These are phyloP conservation scores for Psilocybe tampanensis DNA, from an alignment of 768 basidiomycete species.

Conservation along the genomic window DNA sequence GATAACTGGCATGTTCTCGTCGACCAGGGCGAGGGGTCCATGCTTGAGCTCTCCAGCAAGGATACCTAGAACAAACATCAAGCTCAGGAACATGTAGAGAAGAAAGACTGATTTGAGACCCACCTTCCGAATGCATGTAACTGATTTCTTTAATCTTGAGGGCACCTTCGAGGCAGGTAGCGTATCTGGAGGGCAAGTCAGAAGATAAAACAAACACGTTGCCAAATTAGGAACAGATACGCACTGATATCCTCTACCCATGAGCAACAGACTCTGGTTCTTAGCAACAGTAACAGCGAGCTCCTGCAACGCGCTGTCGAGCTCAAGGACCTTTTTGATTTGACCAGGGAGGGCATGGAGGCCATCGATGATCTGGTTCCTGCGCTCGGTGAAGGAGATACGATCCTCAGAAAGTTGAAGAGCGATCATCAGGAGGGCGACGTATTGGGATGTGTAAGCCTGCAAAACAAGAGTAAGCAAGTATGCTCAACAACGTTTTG, in stretches of 20 bases:
- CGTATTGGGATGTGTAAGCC: slow-evolving; percentile 99
- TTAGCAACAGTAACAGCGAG: slow-evolving; percentile 79
- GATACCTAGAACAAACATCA: slow-evolving; percentile 56
- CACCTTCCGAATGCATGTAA: slow-evolving; percentile 85
- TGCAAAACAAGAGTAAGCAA: slow-evolving; percentile 28
- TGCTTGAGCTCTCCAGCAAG: slow-evolving; percentile 99
- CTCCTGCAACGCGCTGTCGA: slow-evolving; percentile 76
- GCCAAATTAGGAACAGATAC: slow-evolving; percentile 28
- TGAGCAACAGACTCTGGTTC: slow-evolving; percentile 89
- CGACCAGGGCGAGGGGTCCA: slow-evolving; percentile 95
- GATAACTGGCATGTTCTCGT: slow-evolving; percentile 98
- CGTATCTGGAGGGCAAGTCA: slow-evolving; percentile 53
- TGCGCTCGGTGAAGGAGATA: slow-evolving; percentile 87
- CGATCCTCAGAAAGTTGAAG: slow-evolving; percentile 97
- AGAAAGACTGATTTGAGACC: slow-evolving; percentile 11
- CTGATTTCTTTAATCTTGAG: slow-evolving; percentile 99
- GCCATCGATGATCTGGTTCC: slow-evolving; percentile 91
- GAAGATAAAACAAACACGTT: neutral
- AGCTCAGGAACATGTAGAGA: neutral
- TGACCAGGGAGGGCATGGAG: slow-evolving; percentile 88
- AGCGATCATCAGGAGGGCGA: slow-evolving; percentile 98
- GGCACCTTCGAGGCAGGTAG: slow-evolving; percentile 97
- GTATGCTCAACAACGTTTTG: neutral
- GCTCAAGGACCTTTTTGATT: slow-evolving; percentile 85
- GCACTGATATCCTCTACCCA: slow-evolving; percentile 98